Evolutionary conservation across 169 alveolate genomes (phyloP), one percentile per base, ranked within the genome.

Genomic region (Miamiensis avidus): DNA sequence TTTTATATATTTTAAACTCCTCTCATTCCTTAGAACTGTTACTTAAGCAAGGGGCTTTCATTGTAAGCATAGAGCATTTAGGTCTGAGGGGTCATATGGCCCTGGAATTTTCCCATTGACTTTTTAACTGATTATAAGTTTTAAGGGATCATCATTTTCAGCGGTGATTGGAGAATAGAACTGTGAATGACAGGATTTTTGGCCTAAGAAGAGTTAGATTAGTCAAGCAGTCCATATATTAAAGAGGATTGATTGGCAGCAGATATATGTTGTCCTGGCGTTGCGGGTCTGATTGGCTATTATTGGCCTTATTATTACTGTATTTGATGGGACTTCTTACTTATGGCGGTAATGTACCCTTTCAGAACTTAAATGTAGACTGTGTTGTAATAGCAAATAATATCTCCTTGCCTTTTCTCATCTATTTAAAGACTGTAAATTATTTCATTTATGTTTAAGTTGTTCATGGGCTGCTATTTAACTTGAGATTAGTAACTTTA

Each of bases 71-170:
- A 79, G 0, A 79, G 64, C 84, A 79, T 79, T 79, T 79, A 29
- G 0, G 84, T 79, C n/a, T 79, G 29, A 64, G 84, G 84, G 20
- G 84, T 79, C 84, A 79, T 79, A 79, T 79, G 84, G 28, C 76
- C 65, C 0, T 75, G 84, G n/a, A 79, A 28, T 79, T 79, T 49
- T 25, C 72, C 33, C 4, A 79, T 34, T 16, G 84, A 79, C 64
- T 79, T 79, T 28, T 76, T 65, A 20, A 79, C 84, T 11, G 4
- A 11, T 49, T 49, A 49, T 20, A 49, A 49, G 29, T 79, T 74
- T 27, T 0, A 34, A 0, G 84, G 84, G 16, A 79, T 65, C 29
- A 79, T 79, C 26, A 74, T 34, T 64, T 79, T 79, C n/a, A 79
- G n/a, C 34, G 84, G 84, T 0, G 84, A 79, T n/a, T 69, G 29